phyloP scores from a whole-genome alignment of 2,329 filamentous ascomycete species.

The Periglandula ipomoeae region DNA sequence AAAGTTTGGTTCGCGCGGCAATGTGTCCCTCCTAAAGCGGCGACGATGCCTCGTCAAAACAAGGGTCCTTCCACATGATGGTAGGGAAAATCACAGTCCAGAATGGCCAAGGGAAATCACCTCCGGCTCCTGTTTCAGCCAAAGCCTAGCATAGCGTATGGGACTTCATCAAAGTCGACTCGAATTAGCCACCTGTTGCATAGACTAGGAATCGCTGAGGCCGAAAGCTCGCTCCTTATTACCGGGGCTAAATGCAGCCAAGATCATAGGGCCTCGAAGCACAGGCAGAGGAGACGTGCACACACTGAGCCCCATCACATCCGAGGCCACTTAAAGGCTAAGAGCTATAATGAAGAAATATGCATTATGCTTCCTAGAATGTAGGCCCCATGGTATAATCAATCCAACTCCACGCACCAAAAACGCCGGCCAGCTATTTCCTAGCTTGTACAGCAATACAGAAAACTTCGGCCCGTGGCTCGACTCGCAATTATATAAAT shows the following conservation, averaged over 20 bases:
- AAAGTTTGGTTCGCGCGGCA: too few species aligned
- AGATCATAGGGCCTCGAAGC: neutral
- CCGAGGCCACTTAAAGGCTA: too few species aligned
- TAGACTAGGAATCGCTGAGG: too few species aligned
- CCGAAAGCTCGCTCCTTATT: too few species aligned
- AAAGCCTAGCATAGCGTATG: neutral
- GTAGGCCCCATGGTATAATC: constrained; percentile 21
- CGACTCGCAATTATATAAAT: too few species aligned
- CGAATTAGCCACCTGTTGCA: too few species aligned
- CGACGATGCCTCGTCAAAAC: too few species aligned
- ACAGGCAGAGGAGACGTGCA: neutral
- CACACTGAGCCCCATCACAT: neutral
- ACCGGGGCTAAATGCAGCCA: neutral
- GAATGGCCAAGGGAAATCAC: neutral
- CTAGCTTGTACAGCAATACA: neutral
- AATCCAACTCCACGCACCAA: constrained; percentile 22
- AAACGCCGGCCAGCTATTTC: constrained; percentile 17
- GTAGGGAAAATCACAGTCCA: neutral
- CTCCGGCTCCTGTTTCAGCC: neutral
- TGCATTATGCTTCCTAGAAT: constrained; percentile 10
- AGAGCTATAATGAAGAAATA: neutral
- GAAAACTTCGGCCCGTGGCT: neutral
- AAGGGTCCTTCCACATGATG: too few species aligned
- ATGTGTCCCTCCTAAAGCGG: too few species aligned
- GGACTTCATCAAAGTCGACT: neutral